Conservation (phyloP, 768 basidiomycete genomes). For the Xerocomus spinulosus region DNA sequence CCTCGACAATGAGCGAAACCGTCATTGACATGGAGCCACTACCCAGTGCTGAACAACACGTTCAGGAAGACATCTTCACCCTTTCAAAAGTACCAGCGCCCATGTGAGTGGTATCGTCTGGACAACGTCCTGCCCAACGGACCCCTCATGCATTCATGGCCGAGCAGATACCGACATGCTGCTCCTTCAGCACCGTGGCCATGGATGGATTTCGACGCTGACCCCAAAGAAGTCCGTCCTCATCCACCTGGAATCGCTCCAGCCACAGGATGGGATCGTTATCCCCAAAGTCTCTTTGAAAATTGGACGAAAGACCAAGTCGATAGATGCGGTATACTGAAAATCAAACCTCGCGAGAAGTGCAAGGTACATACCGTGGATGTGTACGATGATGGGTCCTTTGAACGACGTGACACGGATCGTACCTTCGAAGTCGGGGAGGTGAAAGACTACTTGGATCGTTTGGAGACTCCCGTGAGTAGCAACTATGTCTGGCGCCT, state of each 20-base stretch:
- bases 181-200: conserved; percentile 42
- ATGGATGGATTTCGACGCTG: conserved; percentile 36
- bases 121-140: not conserved
- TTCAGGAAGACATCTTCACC: conserved; percentile 10
- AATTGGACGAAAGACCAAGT: conserved; percentile 36
- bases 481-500: not conserved
- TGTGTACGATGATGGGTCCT: conserved; percentile 14
- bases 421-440: conserved; percentile 2
- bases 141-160: conserved; percentile 1
- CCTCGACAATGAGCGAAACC: conserved; percentile 12
- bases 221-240: conserved; percentile 15
- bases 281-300: conserved; percentile 31
- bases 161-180: conserved; percentile 34
- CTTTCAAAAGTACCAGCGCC: conserved; percentile 24
- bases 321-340: conserved; percentile 26
- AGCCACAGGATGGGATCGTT: conserved; percentile 22
- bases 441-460: conserved; percentile 33
- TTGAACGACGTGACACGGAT: conserved; percentile 7
- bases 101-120: conserved; percentile 14
- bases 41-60: not conserved
- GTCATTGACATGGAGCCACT: conserved; percentile 8
- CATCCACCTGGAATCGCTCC: conserved; percentile 11
- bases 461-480: conserved; percentile 32
- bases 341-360: not conserved
- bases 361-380: conserved; percentile 26